Evolutionary conservation across 257 asterid species (phyloP).

Genomic region (Eucommia ulmoides): DNA sequence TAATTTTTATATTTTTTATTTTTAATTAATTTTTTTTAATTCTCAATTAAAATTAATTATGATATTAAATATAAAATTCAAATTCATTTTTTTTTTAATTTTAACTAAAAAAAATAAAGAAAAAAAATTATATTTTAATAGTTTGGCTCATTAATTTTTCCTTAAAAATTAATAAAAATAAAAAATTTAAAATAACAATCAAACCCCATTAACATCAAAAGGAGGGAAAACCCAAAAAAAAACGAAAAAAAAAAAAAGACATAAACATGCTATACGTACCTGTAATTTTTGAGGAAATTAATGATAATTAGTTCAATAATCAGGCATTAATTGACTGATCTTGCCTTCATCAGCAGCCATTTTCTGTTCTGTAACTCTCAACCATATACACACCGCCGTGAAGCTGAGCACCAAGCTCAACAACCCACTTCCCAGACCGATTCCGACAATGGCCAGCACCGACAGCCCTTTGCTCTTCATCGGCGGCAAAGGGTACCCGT

Average conservation of each 20-base stretch:
- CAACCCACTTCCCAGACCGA: slow-evolving; percentile 91
- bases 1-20: too few relatives aligned
- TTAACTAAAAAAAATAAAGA: not conserved
- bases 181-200: slow-evolving; percentile 10
- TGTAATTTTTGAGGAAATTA: slow-evolving; percentile 9
- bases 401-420: slow-evolving; percentile 75
- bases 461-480: slow-evolving; percentile 57
- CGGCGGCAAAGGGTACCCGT: slow-evolving; percentile 73
- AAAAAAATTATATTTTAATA: not conserved
- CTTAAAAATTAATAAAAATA: not conserved
- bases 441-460: slow-evolving; percentile 66
- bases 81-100: too few relatives aligned
- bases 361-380: slow-evolving; percentile 63
- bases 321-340: slow-evolving; percentile 72
- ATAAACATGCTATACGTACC: slow-evolving; percentile 14
- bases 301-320: slow-evolving; percentile 30
- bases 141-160: not conserved
- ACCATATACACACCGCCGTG: slow-evolving; percentile 84
- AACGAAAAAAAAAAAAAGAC: slow-evolving; percentile 3
- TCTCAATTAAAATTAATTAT: too few relatives aligned
- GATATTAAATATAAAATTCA: too few relatives aligned
- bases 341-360: slow-evolving; percentile 59
- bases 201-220: slow-evolving; percentile 2
- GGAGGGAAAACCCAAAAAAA: not conserved
- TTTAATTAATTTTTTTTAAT: too few relatives aligned